These are phyloP conservation scores for Ophiobolus disseminans DNA, from an alignment of 2,329 filamentous ascomycete species.

Conservation along the genomic window DNA sequence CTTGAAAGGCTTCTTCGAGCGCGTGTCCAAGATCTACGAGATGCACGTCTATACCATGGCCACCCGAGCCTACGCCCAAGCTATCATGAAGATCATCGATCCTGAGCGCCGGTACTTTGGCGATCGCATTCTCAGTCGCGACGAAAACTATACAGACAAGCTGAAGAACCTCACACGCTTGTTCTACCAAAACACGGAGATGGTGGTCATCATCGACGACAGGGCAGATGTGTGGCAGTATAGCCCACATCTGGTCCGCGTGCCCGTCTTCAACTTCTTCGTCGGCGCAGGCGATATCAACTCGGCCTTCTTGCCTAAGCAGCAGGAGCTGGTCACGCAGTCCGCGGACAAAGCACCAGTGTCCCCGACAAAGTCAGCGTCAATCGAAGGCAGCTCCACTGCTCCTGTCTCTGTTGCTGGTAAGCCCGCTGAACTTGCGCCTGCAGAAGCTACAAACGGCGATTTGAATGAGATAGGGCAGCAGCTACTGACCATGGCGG, in stretches of 20 bases:
- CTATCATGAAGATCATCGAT: conserved; percentile 92
- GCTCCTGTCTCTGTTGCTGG: conserved; percentile 25
- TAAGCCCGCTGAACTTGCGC: conserved; percentile 27
- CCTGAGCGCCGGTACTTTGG: conserved; percentile 88
- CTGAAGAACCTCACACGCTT: conserved; percentile 88
- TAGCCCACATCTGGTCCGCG: conserved; percentile 90
- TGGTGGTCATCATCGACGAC: conserved; percentile 99
- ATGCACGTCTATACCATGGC: conserved; percentile 99
- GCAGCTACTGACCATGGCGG: conserved; percentile 76
- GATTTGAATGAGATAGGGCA: conserved; percentile 72
- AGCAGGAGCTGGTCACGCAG: conserved; percentile 48
- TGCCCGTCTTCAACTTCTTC: conserved; percentile 96
- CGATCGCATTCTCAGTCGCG: conserved; percentile 92
- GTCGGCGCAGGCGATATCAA: conserved; percentile 99
- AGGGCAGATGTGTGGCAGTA: conserved; percentile 96
- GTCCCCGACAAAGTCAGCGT: conserved; percentile 17
- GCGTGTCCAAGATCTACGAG: conserved; percentile 83
- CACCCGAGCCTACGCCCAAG: conserved; percentile 91
- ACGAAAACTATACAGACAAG: conserved; percentile 93
- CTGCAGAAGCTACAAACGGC: conserved; percentile 44
- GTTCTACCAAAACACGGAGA: conserved; percentile 96
- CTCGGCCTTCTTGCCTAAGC: conserved; percentile 92
- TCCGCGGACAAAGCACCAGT: conserved; percentile 27
- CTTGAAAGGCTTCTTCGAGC: conserved; percentile 78
- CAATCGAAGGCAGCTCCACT: conserved; percentile 22